Evolutionary conservation across 768 basidiomycete genomes (phyloP), one percentile per base, ranked within the genome.

Genomic region (Pholiota conissans): DNA sequence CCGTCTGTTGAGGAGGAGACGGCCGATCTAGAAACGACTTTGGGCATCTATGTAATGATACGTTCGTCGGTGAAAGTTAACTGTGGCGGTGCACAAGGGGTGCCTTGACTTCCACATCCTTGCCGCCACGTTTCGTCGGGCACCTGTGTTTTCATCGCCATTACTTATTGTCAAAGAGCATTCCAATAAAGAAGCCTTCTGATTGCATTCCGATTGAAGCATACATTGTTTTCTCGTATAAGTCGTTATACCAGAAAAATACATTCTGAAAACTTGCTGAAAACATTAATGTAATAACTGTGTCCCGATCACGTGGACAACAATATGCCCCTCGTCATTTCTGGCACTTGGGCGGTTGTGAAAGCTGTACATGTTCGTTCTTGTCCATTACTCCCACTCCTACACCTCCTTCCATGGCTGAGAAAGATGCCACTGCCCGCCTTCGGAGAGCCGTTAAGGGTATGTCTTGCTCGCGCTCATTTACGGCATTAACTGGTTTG

Each of bases 1-100:
- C 91, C 91, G 69, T 92, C 90, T 32, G 91, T 86, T 3, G 93
- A 95, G 2, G 93, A 91, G 8, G 93, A 94, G 59, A 94, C 84
- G 3, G 91, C 88, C 39, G 91, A 94, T 62, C 92, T 84, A 3
- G 93, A 93, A 67, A 95, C 84, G 61, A 97, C 91, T 72, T 95
- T 95, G 52, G 94, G 94, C 94, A 96, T 96, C 57, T 62, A n/a
- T n/a, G n/a, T n/a, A 59, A 49, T 59, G 42, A 10, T 24, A 18
- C 22, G 40, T 27, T 16, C 42, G 10, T 29, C 26, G 18, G 46
- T 48, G 55, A 61, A 26, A 55, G 14, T 20, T 39, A 55, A 29
- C 26, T 24, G 60, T 49, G 53, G 42, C 28, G 37, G 55, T 42
- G 55, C n/a, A 11, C 24, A 37, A 30, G n/a, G 20, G 10, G 42